Percentiles rank a stretch among this genome's conserved stretches.
phyloP scores from a whole-genome alignment of 306 rosid genomes.

The Corylus avellana region DNA sequence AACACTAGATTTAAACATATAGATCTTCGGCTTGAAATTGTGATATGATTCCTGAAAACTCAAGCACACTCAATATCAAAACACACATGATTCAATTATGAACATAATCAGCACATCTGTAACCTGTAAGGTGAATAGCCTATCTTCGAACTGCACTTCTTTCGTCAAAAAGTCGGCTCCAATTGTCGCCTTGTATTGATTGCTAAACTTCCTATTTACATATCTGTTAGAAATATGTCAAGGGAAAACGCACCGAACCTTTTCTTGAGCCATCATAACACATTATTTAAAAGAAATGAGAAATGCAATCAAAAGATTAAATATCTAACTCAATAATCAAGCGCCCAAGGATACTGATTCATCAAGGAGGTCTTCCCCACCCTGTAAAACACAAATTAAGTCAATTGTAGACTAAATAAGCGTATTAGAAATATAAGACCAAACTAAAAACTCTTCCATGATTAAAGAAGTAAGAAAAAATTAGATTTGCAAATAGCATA shows the following conservation, averaged over 20 bases:
- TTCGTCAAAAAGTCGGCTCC: slow-evolving; percentile 98
- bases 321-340: not conserved
- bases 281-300: not conserved
- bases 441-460: not conserved
- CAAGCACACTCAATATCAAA: not conserved
- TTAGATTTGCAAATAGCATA: not conserved
- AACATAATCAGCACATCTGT: slow-evolving; percentile 5
- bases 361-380: slow-evolving; percentile 99
- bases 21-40: too few species aligned
- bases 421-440: not conserved
- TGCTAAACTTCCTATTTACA: slow-evolving; percentile 96
- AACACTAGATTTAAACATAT: not conserved
- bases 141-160: slow-evolving; percentile 97
- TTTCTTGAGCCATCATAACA: slow-evolving; percentile 4
- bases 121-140: slow-evolving; percentile 98
- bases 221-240: slow-evolving; percentile 62
- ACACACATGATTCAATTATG: not conserved
- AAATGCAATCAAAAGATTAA: slow-evolving; percentile 8
- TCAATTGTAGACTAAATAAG: slow-evolving; percentile 4
- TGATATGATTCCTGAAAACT: not conserved
- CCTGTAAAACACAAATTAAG: slow-evolving; percentile 56
- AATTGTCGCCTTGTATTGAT: slow-evolving; percentile 96
- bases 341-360: slow-evolving; percentile 90
- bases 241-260: slow-evolving; percentile 27
- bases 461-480: not conserved